phyloP scores from a whole-genome alignment of 2,329 filamentous ascomycete genomes.

The Fusarium pseudocircinatum region DNA sequence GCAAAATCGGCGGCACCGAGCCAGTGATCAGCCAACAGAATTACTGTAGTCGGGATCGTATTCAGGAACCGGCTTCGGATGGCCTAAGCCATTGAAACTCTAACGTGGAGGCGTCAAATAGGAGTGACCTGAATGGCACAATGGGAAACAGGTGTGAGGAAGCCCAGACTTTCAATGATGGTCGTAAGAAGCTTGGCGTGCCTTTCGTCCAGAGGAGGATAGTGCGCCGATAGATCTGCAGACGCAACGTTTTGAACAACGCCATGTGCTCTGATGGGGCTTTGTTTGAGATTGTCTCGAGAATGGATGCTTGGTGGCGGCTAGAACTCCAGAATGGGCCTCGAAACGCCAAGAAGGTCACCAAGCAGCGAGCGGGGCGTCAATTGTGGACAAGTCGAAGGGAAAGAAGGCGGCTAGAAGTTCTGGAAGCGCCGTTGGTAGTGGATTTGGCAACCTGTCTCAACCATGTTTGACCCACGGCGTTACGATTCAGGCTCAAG shows the following conservation, averaged over 20 bases:
- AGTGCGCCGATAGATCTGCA: conserved; percentile 21
- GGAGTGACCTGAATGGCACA: conserved; percentile 7
- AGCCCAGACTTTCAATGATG: background rate
- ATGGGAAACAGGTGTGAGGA: background rate
- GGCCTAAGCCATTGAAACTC: conserved; percentile 21
- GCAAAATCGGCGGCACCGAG: conserved; percentile 2
- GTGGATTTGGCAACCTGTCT: conserved; percentile 6
- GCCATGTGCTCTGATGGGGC: conserved; percentile 3
- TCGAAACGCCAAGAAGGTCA: conserved; percentile 26
- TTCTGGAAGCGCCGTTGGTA: conserved; percentile 2
- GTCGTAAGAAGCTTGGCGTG: background rate
- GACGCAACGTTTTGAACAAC: conserved; percentile 20
- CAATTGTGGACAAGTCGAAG: background rate
- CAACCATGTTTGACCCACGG: conserved; percentile 24
- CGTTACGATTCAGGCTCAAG: conserved; percentile 6
- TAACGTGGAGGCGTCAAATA: conserved; percentile 10
- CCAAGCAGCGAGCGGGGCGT: conserved; percentile 7
- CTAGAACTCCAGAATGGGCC: conserved; percentile 25
- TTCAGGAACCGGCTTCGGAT: conserved; percentile 20
- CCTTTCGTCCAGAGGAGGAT: conserved; percentile 4
- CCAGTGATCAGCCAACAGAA: conserved; percentile 14
- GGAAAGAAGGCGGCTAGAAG: conserved; percentile 9
- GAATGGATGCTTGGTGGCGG: background rate
- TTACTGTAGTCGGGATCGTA: background rate
- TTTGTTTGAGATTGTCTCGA: conserved; percentile 21